These are phyloP conservation scores for Hypoxylon sp. DNA, from an alignment of 2,329 filamentous ascomycete species.

Conservation along the genomic window DNA sequence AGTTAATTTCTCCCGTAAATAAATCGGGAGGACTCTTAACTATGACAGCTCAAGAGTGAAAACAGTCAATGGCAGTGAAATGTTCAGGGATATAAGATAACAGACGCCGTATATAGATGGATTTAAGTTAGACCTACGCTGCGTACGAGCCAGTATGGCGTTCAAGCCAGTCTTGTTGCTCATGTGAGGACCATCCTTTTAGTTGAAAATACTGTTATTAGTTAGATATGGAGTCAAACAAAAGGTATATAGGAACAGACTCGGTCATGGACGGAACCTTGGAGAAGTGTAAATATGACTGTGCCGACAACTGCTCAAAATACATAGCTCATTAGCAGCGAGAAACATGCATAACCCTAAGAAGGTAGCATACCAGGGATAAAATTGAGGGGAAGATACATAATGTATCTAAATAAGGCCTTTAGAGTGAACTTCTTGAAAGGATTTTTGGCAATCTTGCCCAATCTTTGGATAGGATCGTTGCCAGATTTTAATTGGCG, in stretches of 20 bases:
- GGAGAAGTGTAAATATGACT: conserved; percentile 81
- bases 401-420: conserved; percentile 81
- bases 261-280: conserved; percentile 72
- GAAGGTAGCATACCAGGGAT: conserved; percentile 71
- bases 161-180: conserved; percentile 78
- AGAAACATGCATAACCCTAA: too few species aligned
- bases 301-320: conserved; percentile 80
- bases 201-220: conserved; percentile 85
- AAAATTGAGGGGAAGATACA: conserved; percentile 93
- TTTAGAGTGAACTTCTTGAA: conserved; percentile 71
- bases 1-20: conserved; percentile 8
- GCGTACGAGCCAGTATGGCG: conserved; percentile 83
- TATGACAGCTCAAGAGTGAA: not conserved
- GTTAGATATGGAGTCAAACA: conserved; percentile 62
- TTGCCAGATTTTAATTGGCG: conserved; percentile 77
- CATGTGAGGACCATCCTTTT: conserved; percentile 80
- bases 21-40: not conserved
- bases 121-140: conserved; percentile 69
- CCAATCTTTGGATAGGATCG: conserved; percentile 70
- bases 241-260: conserved; percentile 58
- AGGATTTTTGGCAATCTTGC: conserved; percentile 70
- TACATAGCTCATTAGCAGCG: conserved; percentile 10
- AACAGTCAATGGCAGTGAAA: not conserved
- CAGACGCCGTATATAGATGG: not conserved
- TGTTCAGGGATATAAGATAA: not conserved